Evolutionary conservation across 129 eudicot species (phyloP).

Genomic region (Flaveria robusta): DNA sequence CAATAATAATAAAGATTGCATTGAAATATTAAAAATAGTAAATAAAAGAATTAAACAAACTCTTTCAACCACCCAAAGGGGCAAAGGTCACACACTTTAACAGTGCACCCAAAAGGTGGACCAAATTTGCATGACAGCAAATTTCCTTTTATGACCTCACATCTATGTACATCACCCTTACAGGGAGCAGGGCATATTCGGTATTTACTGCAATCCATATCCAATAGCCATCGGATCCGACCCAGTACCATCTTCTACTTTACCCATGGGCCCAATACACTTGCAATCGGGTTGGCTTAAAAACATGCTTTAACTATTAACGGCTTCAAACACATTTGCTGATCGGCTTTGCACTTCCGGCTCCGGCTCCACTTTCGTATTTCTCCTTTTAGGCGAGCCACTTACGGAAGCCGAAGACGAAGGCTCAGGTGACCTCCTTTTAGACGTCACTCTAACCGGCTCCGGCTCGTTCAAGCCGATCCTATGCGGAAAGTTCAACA

Average conservation of each 20-base stretch:
- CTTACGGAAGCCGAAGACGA: constrained; percentile 47
- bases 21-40: not conserved
- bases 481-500: constrained; percentile 69
- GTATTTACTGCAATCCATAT: constrained; percentile 19
- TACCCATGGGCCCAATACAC: constrained; percentile 10
- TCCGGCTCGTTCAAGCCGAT: constrained; percentile 73
- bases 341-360: constrained; percentile 66
- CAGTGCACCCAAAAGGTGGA: not conserved
- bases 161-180: constrained; percentile 20
- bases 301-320: constrained; percentile 35
- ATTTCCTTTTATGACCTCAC: constrained; percentile 29
- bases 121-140: constrained; percentile 8
- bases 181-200: constrained; percentile 13
- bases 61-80: constrained; percentile 14
- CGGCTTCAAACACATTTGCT: constrained; percentile 35
- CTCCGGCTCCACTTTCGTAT: constrained; percentile 44
- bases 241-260: not conserved
- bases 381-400: constrained; percentile 62
- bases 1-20: no score
- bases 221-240: constrained; percentile 14
- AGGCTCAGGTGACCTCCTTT: constrained; percentile 78
- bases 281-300: constrained; percentile 23
- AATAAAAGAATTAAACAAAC: constrained; percentile 4
- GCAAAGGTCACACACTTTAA: constrained; percentile 12
- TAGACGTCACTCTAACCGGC: constrained; percentile 70